Percentiles rank a stretch among this genome's conserved stretches.
Conservation (phyloP, 306 rosid species). For the Abrus pulchellus region DNA sequence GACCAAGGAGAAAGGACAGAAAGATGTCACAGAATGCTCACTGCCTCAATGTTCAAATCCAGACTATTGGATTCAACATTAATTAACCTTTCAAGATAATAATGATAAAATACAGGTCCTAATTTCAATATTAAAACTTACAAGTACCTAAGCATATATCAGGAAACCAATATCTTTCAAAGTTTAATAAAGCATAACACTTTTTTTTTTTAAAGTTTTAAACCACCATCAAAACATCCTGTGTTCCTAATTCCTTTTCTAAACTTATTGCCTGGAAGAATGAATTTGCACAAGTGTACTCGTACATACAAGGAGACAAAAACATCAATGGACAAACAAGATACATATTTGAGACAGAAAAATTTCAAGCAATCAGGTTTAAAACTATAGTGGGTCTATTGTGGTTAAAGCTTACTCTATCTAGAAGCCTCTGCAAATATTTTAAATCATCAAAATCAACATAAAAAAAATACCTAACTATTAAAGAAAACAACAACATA, state of each 20-base stretch:
- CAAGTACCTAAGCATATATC: neutral
- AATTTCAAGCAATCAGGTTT: conserved; percentile 11
- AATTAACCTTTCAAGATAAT: neutral
- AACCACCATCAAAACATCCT: conserved; percentile 44
- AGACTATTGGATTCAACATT: conserved; percentile 13
- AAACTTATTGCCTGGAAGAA: conserved; percentile 13
- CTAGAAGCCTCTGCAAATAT: conserved; percentile 5
- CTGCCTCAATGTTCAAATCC: conserved; percentile 35
- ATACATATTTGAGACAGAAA: neutral
- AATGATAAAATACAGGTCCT: conserved; percentile 20
- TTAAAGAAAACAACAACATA: neutral
- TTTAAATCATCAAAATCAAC: neutral
- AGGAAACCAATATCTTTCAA: conserved; percentile 16
- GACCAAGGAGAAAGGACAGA: conserved; percentile 38
- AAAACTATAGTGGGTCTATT: neutral
- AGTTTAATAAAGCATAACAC: conserved; percentile 19
- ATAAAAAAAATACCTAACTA: neutral
- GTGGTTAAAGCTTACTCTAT: conserved; percentile 27
- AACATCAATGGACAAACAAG: conserved; percentile 19
- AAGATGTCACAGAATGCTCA: conserved; percentile 33
- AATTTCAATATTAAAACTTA: conserved; percentile 23
- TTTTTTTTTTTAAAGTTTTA: neutral
- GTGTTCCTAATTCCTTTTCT: conserved; percentile 35
- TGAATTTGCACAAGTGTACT: neutral
- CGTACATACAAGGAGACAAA: neutral